Evolutionary conservation across 768 basidiomycete species (phyloP), one percentile per base, ranked within the genome.

Genomic region (Termitomyces sp.): DNA sequence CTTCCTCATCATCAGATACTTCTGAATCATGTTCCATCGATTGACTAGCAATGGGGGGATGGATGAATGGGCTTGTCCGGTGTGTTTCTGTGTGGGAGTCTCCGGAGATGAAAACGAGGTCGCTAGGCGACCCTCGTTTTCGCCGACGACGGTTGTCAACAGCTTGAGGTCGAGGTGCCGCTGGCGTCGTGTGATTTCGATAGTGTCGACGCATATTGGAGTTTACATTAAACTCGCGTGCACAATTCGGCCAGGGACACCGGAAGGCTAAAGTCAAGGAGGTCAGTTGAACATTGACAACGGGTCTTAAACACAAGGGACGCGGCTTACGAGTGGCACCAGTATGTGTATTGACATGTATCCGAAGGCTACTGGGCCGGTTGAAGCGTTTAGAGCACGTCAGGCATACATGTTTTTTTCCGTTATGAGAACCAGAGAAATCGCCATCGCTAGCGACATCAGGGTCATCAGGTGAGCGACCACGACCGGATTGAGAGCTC

Each of bases 131-230:
- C 23, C 68, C 67, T 44, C 71, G 66, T 20, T 71, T 67, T 52
- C 71, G 66, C 5, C 70, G 70, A 5, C 68, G 65, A 50, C 65
- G 64, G 20, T 70, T 70, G 9, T 67, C 67, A 9, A 53, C 46
- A 12, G 62, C 61, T 36, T 70, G 68, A 5, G 66, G 60, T 32
- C 73, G 68, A 1, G 74, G 68, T 30, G 68, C 64, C 2, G 74
- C 72, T 26, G 75, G 71, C 3, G 72, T 58, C 1, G 72, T 73
- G 54, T 91, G 89, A 69, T 88, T 91, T 48, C 88, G 78, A 68
- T 84, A 86, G 66, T 92, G 90, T 5, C 90, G 77, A 33, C 90
- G 81, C 90, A 91, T 92, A 69, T 92, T 93, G 0, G 88, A 89
- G 68, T 90, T 89, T 50, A 91, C 91, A 63, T 90, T 91, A 73